Conservation (phyloP, 2,329 filamentous ascomycete genomes). For the Corniculantispora saksenae region DNA sequence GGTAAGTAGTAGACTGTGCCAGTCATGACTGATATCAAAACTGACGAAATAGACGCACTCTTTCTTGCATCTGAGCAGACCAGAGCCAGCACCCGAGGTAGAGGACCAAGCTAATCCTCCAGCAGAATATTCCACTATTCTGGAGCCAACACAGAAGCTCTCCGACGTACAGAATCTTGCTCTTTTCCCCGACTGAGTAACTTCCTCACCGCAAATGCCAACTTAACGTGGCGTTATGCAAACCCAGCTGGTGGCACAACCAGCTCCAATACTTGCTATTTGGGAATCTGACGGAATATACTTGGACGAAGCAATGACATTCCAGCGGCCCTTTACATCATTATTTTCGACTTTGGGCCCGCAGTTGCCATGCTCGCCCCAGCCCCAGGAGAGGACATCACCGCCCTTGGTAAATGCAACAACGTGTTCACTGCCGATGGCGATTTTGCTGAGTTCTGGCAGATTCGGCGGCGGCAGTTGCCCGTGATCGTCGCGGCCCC, state of each 20-base stretch:
- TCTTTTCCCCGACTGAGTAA: conserved; percentile 41
- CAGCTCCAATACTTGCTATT: conserved; percentile 71
- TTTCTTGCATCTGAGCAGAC: conserved; percentile 44
- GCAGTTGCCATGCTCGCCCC: conserved; percentile 98
- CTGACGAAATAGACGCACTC: conserved; percentile 46
- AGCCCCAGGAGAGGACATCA: conserved; percentile 83
- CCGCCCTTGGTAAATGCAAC: conserved; percentile 67
- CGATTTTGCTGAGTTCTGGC: conserved; percentile 62
- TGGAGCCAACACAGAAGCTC: conserved; percentile 74
- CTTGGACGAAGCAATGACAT: conserved; percentile 61
- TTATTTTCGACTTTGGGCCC: conserved; percentile 65
- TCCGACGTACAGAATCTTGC: conserved; percentile 61
- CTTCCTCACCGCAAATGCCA: conserved; percentile 10
- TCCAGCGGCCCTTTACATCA: conserved; percentile 70
- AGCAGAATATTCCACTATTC: conserved; percentile 31
- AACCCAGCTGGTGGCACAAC: conserved; percentile 88
- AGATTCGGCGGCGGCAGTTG: conserved; percentile 69
- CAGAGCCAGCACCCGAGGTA: conserved; percentile 29
- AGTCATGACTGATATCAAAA: neutral
- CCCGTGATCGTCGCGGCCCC: conserved; percentile 85
- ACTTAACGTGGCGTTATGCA: conserved; percentile 40
- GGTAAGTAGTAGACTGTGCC: conserved; percentile 42
- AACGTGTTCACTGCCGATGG: conserved; percentile 88
- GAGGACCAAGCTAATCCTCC: conserved; percentile 28
- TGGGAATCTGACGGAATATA: conserved; percentile 51